Conservation (phyloP, 2,329 filamentous ascomycete genomes). For the Tolypocladium paradoxum region DNA sequence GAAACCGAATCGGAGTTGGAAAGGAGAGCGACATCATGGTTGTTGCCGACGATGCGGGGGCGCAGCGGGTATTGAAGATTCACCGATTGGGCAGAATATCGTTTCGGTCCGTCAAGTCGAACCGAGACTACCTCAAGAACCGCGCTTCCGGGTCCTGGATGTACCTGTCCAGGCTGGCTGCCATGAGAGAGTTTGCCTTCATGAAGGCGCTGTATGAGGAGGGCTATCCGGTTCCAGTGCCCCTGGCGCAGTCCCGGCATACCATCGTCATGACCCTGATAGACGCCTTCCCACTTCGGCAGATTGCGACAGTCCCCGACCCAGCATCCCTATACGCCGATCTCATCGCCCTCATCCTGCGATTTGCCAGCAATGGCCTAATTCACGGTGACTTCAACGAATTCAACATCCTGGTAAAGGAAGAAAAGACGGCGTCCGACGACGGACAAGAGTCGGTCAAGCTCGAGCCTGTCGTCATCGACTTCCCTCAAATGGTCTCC, state of each 20-base stretch:
- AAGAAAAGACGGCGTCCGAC: slow-evolving; percentile 39
- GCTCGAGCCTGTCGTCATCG: slow-evolving; percentile 77
- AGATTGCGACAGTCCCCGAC: slow-evolving; percentile 74
- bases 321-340: slow-evolving; percentile 85
- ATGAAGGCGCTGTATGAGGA: slow-evolving; percentile 79
- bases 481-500: slow-evolving; percentile 97
- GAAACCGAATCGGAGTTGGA: slow-evolving; percentile 87
- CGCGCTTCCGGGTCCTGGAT: slow-evolving; percentile 80
- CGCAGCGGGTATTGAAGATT: slow-evolving; percentile 83
- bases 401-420: slow-evolving; percentile 94
- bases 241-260: slow-evolving; percentile 81
- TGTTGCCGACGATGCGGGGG: slow-evolving; percentile 68
- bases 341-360: slow-evolving; percentile 75
- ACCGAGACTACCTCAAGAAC: slow-evolving; percentile 88
- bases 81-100: slow-evolving; percentile 92
- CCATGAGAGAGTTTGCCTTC: slow-evolving; percentile 89
- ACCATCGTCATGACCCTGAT: slow-evolving; percentile 94
- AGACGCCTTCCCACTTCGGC: slow-evolving; percentile 82
- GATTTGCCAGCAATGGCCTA: slow-evolving; percentile 72
- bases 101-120: slow-evolving; percentile 91
- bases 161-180: slow-evolving; percentile 90
- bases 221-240: slow-evolving; percentile 82
- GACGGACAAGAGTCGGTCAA: slow-evolving; percentile 31
- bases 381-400: slow-evolving; percentile 99
- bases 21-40: slow-evolving; percentile 98